These are phyloP conservation scores for Pichia kudriavzevii DNA, from an alignment of 1,139 yeast genomes.

Conservation along the genomic window DNA sequence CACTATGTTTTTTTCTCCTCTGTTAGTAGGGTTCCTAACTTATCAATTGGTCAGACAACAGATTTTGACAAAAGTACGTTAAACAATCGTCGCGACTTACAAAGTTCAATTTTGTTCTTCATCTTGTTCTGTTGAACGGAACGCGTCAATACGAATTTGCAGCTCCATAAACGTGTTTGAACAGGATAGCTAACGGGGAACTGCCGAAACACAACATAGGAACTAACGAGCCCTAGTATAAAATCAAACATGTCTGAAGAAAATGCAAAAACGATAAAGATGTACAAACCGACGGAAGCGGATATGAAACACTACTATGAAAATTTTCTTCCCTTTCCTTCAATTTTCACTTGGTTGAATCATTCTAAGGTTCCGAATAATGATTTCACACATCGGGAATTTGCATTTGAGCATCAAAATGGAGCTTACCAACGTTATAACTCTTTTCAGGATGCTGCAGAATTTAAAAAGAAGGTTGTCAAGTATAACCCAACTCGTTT, in stretches of 20 bases:
- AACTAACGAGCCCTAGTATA: no score
- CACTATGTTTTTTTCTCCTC: no score
- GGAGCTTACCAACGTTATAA: conserved; percentile 89
- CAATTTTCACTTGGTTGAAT: conserved; percentile 79
- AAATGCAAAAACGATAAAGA: conserved; percentile 1
- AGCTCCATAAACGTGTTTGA: no score
- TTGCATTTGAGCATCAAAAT: conserved; percentile 81
- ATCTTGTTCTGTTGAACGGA: no score
- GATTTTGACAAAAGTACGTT: no score
- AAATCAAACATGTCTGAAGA: background rate
- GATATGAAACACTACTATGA: conserved; percentile 76
- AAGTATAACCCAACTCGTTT: conserved; percentile 81
- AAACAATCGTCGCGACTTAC: no score
- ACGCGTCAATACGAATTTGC: no score
- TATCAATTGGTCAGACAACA: no score
- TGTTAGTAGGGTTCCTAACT: no score
- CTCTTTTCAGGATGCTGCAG: conserved; percentile 59
- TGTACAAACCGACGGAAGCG: conserved; percentile 10
- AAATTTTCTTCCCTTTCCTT: conserved; percentile 60
- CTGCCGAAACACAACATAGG: no score
- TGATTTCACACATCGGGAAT: conserved; percentile 82
- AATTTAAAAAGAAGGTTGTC: conserved; percentile 68
- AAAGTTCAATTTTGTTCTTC: no score
- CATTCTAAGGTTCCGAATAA: conserved; percentile 60
- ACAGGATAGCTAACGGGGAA: no score